phyloP scores from a whole-genome alignment of 139 green algal species.

The Auxenochlorella protothecoides region DNA sequence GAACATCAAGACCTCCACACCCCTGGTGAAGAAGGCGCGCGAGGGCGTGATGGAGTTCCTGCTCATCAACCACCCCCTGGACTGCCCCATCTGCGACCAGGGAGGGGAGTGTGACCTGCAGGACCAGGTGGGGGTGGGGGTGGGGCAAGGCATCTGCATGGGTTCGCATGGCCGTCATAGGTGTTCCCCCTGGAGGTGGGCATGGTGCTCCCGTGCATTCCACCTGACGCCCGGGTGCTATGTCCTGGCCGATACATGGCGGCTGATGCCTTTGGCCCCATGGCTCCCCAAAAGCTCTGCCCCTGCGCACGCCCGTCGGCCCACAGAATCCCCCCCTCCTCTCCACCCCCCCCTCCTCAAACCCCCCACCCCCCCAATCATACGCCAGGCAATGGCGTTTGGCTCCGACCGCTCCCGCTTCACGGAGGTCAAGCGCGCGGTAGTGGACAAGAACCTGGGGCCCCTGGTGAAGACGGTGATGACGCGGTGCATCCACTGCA shows the following conservation, averaged over 20 bases:
- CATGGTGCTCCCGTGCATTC: no score
- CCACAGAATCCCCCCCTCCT: no score
- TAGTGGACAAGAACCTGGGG: constrained; percentile 95
- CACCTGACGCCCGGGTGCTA: no score
- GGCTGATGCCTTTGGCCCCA: no score
- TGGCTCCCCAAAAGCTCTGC: no score
- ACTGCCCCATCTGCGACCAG: constrained; percentile 99
- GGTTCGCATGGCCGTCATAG: not conserved
- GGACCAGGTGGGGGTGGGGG: constrained; percentile 40
- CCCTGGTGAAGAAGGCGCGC: constrained; percentile 94
- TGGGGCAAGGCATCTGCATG: not conserved
- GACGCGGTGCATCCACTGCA: constrained; percentile 93
- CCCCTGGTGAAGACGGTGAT: constrained; percentile 98
- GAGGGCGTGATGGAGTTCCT: constrained; percentile 99
- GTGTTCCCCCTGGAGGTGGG: not conserved
- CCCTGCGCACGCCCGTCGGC: no score
- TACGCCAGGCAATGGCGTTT: constrained; percentile 81
- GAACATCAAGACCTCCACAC: constrained; percentile 92
- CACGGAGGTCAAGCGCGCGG: constrained; percentile 78
- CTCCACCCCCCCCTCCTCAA: not conserved
- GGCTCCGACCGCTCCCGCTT: constrained; percentile 86
- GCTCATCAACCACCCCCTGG: constrained; percentile 96
- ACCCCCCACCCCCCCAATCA: not conserved
- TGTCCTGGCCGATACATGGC: no score
- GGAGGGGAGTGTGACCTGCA: constrained; percentile 98